These are phyloP conservation scores for Macadamia integrifolia DNA, from an alignment of 164 flowering plant genomes.

Conservation along the genomic window DNA sequence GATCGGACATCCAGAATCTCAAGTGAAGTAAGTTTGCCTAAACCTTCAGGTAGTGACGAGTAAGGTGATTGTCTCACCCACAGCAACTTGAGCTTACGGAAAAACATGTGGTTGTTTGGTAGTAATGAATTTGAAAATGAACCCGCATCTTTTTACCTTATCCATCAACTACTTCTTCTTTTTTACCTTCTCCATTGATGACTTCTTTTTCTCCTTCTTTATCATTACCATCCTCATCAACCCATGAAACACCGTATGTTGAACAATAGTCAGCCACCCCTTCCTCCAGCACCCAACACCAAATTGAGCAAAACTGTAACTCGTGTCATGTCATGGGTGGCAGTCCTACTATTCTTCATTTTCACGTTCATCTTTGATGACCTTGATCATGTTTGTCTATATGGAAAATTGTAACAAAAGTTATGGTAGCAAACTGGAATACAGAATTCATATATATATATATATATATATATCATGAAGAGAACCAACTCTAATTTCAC, in stretches of 20 bases:
- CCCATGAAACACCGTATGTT: too few relatives aligned
- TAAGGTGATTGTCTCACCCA: neutral
- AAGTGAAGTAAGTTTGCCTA: neutral
- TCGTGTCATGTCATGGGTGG: too few relatives aligned
- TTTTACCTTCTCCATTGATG: neutral
- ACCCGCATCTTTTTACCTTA: neutral
- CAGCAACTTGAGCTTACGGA: neutral
- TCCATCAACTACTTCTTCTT: too few relatives aligned
- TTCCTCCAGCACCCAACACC: too few relatives aligned
- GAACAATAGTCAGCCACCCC: too few relatives aligned
- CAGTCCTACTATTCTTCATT: conserved; percentile 21
- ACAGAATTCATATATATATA: neutral
- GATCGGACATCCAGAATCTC: neutral
- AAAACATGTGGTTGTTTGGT: neutral
- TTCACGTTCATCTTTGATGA: conserved; percentile 79
- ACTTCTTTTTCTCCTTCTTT: too few relatives aligned
- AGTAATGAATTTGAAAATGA: neutral
- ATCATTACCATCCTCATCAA: too few relatives aligned
- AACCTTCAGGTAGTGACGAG: neutral
- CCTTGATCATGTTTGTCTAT: conserved; percentile 96
- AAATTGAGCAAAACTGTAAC: too few relatives aligned
- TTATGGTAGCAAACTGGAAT: conserved; percentile 93
- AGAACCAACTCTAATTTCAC: neutral
- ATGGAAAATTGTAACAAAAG: conserved; percentile 94
- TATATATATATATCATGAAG: neutral